Evolutionary conservation across 805 yeast genomes (phyloP), one percentile per base, ranked within the genome.

Genomic region (Saccharomycopsis fibuligera): DNA sequence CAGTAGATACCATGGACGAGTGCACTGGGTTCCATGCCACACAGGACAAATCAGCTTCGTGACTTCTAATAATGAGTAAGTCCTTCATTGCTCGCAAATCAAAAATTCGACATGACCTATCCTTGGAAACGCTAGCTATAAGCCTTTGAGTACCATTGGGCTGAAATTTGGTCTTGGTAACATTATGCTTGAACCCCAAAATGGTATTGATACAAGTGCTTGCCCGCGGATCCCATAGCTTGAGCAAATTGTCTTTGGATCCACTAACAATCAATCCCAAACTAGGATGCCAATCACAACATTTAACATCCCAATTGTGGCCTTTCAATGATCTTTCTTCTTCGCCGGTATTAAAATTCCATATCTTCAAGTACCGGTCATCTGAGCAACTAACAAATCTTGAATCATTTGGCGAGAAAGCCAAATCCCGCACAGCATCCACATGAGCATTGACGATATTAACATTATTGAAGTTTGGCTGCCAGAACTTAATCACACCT

Each of bases 301-400:
- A 80, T 62, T 93, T 93, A 21, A 93, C 97, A 66, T 93, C 99
- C 99, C 99, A 93, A 63, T 95, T 96, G 66, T 93, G 99, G 2
- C 98, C 98, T 22, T 80, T 74, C 47, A 93, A 70, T 0, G 78
- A 72, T 42, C 86, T 68, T 61, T 93, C 99, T 57, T 87, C 93
- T 50, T 75, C 70, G 33, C 93, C 93, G 60, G 84, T 86, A 60
- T 86, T 83, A 67, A 93, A 93, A 66, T 90, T 87, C 97, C 98
- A 93, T 35, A 93, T 82, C 62, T 93, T 95, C 53, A 91, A 69
- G 4, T 83, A 75, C 45, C 88, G 84, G 65, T 93, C 99, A 66
- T 93, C 99, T 17, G 95, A 85, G 56, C 95, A 86, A 1, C 96
- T 86, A n/a, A 89, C 86, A 65, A 90, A 93, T 62, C 89, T 88